Evolutionary conservation across 352 stramenopile genomes (phyloP).

Genomic region (Phytopythium litorale): DNA sequence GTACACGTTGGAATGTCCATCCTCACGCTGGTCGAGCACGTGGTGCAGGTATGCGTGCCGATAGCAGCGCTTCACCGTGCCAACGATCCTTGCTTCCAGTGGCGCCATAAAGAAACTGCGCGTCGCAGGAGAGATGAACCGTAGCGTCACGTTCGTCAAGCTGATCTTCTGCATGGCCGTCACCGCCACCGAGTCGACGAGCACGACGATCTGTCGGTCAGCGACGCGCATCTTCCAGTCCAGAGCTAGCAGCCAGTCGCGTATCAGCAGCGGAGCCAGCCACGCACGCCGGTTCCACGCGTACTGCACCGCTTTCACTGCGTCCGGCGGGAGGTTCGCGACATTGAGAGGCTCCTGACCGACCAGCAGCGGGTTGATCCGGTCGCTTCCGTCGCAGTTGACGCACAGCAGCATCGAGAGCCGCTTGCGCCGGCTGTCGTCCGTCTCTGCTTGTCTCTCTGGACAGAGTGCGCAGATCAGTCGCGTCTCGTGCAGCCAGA

Average conservation of each 20-base stretch:
- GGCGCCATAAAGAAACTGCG: slow-evolving; percentile 32
- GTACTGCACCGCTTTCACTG: slow-evolving; percentile 41
- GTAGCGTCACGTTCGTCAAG: slow-evolving; percentile 64
- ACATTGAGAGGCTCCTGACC: slow-evolving; percentile 30
- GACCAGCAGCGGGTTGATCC: slow-evolving; percentile 69
- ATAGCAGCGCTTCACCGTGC: slow-evolving; percentile 55
- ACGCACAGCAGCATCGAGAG: slow-evolving; percentile 61
- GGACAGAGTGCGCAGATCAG: slow-evolving; percentile 46
- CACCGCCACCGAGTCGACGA: slow-evolving; percentile 55
- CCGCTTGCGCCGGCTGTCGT: slow-evolving; percentile 16
- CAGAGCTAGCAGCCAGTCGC: slow-evolving; percentile 70
- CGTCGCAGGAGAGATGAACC: slow-evolving; percentile 31
- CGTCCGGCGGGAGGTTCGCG: not conserved
- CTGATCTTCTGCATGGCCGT: slow-evolving; percentile 52
- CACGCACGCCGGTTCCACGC: slow-evolving; percentile 67
- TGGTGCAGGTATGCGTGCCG: slow-evolving; percentile 42
- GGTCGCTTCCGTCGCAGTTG: slow-evolving; percentile 66
- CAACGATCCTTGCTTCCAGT: slow-evolving; percentile 39
- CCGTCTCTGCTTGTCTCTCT: slow-evolving; percentile 18
- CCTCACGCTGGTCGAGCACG: slow-evolving; percentile 39
- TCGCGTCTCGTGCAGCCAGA: slow-evolving; percentile 72
- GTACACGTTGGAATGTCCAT: slow-evolving; percentile 30
- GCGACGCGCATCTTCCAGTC: slow-evolving; percentile 78
- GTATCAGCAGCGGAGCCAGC: slow-evolving; percentile 71
- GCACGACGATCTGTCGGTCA: slow-evolving; percentile 63